Conservation (phyloP, 345 rosid species). For the Luvunga scandens region DNA sequence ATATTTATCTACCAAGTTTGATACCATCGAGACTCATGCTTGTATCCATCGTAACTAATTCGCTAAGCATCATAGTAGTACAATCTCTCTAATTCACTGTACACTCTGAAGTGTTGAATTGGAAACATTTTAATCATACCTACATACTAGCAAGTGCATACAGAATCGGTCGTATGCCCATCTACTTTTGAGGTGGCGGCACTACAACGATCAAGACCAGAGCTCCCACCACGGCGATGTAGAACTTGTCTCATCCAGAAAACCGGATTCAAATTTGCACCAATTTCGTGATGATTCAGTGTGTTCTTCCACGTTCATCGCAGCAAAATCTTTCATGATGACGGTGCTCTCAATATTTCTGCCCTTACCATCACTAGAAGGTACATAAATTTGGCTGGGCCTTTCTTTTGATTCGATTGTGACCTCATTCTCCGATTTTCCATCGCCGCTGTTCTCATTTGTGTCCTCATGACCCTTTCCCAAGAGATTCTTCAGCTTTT, state of each 20-base stretch:
- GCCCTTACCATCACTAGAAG: neutral
- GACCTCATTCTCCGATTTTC: constrained; percentile 1
- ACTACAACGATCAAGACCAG: constrained; percentile 14
- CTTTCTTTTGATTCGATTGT: constrained; percentile 5
- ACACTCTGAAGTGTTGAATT: neutral
- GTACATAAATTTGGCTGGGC: neutral
- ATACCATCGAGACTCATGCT: neutral
- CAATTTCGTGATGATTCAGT: constrained; percentile 26
- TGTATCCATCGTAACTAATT: neutral
- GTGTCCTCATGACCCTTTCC: constrained; percentile 2
- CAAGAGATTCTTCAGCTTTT: constrained; percentile 17
- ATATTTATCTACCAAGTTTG: neutral
- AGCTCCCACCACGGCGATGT: constrained; percentile 36
- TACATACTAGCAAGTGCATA: neutral
- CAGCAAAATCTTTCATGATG: constrained; percentile 10
- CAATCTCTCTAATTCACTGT: neutral
- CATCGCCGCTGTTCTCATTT: neutral
- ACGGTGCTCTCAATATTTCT: constrained; percentile 2
- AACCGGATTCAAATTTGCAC: constrained; percentile 17
- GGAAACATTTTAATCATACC: neutral
- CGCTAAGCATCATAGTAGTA: neutral
- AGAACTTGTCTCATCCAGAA: constrained; percentile 22
- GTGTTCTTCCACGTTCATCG: constrained; percentile 8
- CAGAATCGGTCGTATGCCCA: neutral
- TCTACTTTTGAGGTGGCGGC: neutral